Evolutionary conservation across 164 flowering plant genomes (phyloP), one percentile per base, ranked within the genome.

Genomic region (Berberis vulgaris): DNA sequence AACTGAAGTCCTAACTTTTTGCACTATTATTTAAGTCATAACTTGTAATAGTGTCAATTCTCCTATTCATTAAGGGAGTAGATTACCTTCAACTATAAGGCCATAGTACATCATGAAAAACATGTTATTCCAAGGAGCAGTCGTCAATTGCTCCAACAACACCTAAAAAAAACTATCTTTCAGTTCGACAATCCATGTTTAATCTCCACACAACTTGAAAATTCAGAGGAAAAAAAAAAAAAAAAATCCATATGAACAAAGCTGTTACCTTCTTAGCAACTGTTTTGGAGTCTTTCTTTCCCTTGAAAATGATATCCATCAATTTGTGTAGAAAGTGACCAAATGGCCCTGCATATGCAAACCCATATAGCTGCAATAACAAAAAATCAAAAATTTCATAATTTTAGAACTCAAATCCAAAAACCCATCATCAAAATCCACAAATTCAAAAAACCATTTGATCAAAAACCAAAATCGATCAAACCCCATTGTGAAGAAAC

Each of bases 101-200:
- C 93, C 93, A 68, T 79, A 86, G 70, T 89, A 89, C 74, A 77
- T 77, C 93, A 89, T 86, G 78, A 89, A 89, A 44, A 86, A 41
- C 67, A 86, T 59, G 78, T 90, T 87, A 87, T 90, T 87, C 97
- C 92, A 90, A 46, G 97, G 97, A 45, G 90, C 81, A 65, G 79
- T 50, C 53, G 89, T 86, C 38, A 84, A 26, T 68, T 90, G 97
- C 67, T 90, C 97, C 83, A 90, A 45, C 64, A 83, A 38, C 43
- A 90, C 97, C 97, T 90, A 64, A 54, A 72, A 42, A 10, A 39
- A 11, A 65, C 3, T 50, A 57, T 0, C 26, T 26, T 11, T 44
- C 57, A 63, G 44, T 8, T 41, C 41, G 43, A 12, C 7, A 13
- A 42, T 7, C n/a, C 39, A 53, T 54, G 43, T 1, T 11, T 45